phyloP scores from a whole-genome alignment of 495 filamentous ascomycete genomes.

The Neurospora sp. region DNA sequence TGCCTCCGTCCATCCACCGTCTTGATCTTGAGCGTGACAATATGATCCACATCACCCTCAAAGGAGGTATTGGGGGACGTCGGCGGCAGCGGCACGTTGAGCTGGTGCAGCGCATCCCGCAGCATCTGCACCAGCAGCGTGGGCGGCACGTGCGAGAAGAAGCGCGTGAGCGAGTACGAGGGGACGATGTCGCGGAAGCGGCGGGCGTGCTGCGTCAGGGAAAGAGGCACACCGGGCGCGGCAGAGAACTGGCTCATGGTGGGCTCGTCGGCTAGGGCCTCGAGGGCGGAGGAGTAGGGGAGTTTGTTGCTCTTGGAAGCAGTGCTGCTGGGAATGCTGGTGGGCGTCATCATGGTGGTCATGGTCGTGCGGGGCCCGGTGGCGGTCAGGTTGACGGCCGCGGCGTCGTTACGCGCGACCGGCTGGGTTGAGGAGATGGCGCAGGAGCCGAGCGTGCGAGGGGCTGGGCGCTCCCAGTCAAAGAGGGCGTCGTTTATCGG shows the following conservation, averaged over 20 bases:
- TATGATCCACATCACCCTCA: constrained; percentile 28
- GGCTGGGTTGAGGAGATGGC: constrained; percentile 51
- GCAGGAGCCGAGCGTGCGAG: constrained; percentile 31
- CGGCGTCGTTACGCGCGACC: constrained; percentile 21
- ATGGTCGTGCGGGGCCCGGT: neutral
- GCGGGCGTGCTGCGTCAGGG: constrained; percentile 73
- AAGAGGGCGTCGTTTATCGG: constrained; percentile 57
- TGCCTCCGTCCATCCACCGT: constrained; percentile 73
- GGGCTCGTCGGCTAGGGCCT: constrained; percentile 73
- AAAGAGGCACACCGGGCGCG: constrained; percentile 68
- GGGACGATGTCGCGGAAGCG: constrained; percentile 81
- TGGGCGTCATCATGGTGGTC: constrained; percentile 6
- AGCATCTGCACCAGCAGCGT: constrained; percentile 69
- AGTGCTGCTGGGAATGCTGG: constrained; percentile 1
- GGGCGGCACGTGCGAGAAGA: constrained; percentile 78
- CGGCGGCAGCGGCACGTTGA: constrained; percentile 65
- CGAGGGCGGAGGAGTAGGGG: constrained; percentile 31
- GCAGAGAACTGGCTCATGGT: constrained; percentile 87
- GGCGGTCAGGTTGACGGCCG: neutral
- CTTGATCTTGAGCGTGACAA: constrained; percentile 59
- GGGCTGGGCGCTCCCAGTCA: constrained; percentile 61
- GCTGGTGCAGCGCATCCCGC: constrained; percentile 66
- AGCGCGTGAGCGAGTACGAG: constrained; percentile 72
- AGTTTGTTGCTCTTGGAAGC: constrained; percentile 4
- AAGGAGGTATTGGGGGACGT: constrained; percentile 11